Conservation (phyloP, 805 yeast genomes). For the Monosporozyma solicola region DNA sequence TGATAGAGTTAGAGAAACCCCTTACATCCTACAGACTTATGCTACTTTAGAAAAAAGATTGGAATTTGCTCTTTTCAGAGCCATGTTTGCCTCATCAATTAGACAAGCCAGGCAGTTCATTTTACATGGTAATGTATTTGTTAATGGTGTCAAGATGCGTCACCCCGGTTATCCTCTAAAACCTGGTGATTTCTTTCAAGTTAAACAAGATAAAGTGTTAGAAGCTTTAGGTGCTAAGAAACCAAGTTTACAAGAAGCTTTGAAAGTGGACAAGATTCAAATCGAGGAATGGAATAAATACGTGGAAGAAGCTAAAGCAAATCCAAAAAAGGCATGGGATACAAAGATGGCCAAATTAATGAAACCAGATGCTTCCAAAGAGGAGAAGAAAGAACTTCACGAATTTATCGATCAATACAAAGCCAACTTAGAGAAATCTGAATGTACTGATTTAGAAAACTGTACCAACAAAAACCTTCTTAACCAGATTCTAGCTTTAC, state of each 20-base stretch:
- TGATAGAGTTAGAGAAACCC: slow-evolving; percentile 48
- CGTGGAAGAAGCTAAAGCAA: slow-evolving; percentile 44
- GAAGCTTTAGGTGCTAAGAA: slow-evolving; percentile 77
- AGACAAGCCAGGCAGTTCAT: slow-evolving; percentile 92
- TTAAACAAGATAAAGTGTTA: slow-evolving; percentile 76
- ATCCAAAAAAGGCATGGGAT: slow-evolving; percentile 33
- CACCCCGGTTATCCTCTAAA: slow-evolving; percentile 71
- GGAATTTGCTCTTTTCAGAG: slow-evolving; percentile 82
- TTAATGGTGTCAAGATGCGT: slow-evolving; percentile 70
- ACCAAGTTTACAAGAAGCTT: slow-evolving; percentile 63
- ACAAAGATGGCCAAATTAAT: slow-evolving; percentile 15
- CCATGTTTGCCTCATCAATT: slow-evolving; percentile 86
- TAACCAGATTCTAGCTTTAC: slow-evolving; percentile 33
- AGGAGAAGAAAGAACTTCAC: slow-evolving; percentile 9
- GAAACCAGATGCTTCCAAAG: background rate
- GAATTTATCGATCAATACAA: slow-evolving; percentile 21
- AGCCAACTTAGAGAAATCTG: slow-evolving; percentile 15
- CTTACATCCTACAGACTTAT: slow-evolving; percentile 79
- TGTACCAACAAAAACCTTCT: slow-evolving; percentile 43
- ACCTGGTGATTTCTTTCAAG: slow-evolving; percentile 83
- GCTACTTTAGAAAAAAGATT: slow-evolving; percentile 82
- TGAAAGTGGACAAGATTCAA: slow-evolving; percentile 63
- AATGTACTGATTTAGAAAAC: slow-evolving; percentile 17
- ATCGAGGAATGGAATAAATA: slow-evolving; percentile 67
- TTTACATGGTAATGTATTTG: slow-evolving; percentile 69